Base-by-base conservation (phyloP, 441 rosid genomes). In the Erysimum cheiri region DNA sequence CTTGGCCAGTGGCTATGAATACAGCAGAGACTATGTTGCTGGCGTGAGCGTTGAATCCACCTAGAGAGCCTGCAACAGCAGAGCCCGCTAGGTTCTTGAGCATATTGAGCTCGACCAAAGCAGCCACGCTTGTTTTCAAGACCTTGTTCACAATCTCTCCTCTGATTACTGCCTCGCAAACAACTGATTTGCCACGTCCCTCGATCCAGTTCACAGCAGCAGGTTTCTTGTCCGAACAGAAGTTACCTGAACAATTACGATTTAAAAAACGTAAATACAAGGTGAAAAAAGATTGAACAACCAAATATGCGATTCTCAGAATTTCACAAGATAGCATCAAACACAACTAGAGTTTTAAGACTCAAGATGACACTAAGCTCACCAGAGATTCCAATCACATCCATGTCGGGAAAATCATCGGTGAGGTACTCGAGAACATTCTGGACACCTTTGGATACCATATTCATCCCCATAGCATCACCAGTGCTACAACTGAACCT, bases 381-480 rank as follows among this genome's bases (percentile, higher is more conserved):
- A 85, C 96, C 97, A 14, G 97, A 88, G 80, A 93, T 77, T 58
- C 96, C 95, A 13, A 89, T 81, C 7, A 90, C 89, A 57, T 87
- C 96, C 92, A 91, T 91, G 80, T 93, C 98, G 1, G 94, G 87
- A 67, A 87, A 93, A 67, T 90, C 91, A 63, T 61, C 83, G 9
- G 72, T 84, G 55, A 93, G 96, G 71, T 78, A 93, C 4, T 88
- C 89, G 15, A 93, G 91, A 55, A 89, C 89, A 73, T 93, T 93
- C 81, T 93, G 92, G 6, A 93, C 98, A 46, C 97, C 98, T 80
- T 93, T 93, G 44, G 98, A 91, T 14, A 91, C 87, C 98, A 93
- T 93, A 80, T 91, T 93, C 96, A 93, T 93, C 71, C 98, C 98
- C 98, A 93, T 93, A 11, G 98, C 98, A 67, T 91, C 98, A 6